Conservation (phyloP, 306 rosid genomes). For the Ochetophila trinervis region DNA sequence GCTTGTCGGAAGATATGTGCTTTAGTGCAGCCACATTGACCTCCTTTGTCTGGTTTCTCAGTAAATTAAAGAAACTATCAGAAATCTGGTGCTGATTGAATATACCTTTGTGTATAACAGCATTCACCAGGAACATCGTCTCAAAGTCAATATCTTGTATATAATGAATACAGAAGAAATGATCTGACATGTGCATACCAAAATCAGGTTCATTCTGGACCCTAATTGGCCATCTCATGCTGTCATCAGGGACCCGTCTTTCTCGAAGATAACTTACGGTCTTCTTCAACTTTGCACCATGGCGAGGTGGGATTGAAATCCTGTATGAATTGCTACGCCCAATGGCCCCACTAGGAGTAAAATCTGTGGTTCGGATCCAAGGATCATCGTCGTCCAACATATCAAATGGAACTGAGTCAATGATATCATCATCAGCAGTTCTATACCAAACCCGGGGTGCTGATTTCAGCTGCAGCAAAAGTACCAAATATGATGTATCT, state of each 20-base stretch:
- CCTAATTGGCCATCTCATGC: slow-evolving; percentile 32
- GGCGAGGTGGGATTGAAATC: too few relatives aligned
- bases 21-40: slow-evolving; percentile 75
- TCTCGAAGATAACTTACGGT: slow-evolving; percentile 49
- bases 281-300: slow-evolving; percentile 51
- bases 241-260: slow-evolving; percentile 42
- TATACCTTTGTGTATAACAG: slow-evolving; percentile 61
- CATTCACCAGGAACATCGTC: slow-evolving; percentile 64
- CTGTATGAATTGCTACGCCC: too few relatives aligned
- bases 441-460: too few relatives aligned
- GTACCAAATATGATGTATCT: slow-evolving; percentile 43
- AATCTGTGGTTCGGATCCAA: too few relatives aligned
- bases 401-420: slow-evolving; percentile 49
- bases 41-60: slow-evolving; percentile 53
- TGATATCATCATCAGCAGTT: slow-evolving; percentile 81
- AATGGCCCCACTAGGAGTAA: too few relatives aligned
- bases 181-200: slow-evolving; percentile 45
- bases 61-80: slow-evolving; percentile 48
- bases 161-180: slow-evolving; percentile 51
- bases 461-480: too few relatives aligned
- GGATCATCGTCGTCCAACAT: slow-evolving; percentile 83
- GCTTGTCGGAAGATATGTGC: slow-evolving; percentile 58
- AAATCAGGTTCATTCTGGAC: slow-evolving; percentile 55
- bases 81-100: slow-evolving; percentile 62
- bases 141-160: slow-evolving; percentile 52